These are phyloP conservation scores for Talaromyces proteolyticus DNA, from an alignment of 495 filamentous ascomycete genomes.

Conservation along the genomic window DNA sequence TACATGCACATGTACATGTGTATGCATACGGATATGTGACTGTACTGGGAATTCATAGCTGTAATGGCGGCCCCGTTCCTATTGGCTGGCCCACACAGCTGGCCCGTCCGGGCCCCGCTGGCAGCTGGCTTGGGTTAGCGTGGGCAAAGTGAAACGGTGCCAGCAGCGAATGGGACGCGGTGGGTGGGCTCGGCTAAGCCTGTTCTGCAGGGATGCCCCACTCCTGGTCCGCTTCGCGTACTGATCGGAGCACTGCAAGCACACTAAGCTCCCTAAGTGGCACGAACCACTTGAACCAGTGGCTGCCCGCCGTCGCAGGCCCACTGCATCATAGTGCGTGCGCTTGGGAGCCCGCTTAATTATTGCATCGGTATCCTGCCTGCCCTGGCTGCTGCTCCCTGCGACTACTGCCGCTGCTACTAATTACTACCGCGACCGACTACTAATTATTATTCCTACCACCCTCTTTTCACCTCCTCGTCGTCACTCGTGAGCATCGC, in stretches of 20 bases:
- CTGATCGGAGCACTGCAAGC: no score
- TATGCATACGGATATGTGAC: no score
- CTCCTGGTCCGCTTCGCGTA: no score
- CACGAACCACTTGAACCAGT: no score
- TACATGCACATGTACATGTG: neutral
- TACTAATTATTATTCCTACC: neutral
- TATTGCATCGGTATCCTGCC: no score
- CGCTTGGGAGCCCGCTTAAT: neutral
- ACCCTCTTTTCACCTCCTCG: neutral
- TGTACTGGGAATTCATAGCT: neutral
- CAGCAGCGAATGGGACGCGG: no score
- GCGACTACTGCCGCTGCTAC: neutral
- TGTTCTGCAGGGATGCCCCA: neutral
- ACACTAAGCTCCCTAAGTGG: no score
- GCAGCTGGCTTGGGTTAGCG: no score
- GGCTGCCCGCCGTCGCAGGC: neutral
- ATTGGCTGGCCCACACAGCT: neutral
- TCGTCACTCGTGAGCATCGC: no score
- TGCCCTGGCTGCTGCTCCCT: no score
- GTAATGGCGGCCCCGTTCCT: neutral
- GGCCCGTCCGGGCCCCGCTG: neutral
- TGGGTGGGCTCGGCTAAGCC: neutral
- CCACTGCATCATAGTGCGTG: neutral
- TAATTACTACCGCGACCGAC: neutral
- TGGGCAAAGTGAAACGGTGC: neutral